phyloP scores from a whole-genome alignment of 768 basidiomycete species.

The Termitomyces eurrhizus region DNA sequence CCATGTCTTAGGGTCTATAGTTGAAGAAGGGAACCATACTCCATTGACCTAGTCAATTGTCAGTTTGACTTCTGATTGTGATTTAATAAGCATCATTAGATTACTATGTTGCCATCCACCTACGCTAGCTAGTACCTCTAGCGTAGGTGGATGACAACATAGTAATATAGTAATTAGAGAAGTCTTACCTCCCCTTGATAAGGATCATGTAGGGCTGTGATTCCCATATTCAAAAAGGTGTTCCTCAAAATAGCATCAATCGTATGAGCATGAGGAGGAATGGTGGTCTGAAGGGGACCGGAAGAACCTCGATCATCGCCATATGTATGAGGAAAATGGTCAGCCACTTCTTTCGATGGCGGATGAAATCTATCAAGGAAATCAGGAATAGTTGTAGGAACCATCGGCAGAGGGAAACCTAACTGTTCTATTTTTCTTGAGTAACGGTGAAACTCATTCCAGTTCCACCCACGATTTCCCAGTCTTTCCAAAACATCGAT shows the following conservation, averaged over 20 bases:
- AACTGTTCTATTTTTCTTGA: conserved; percentile 35
- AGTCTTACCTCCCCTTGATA: conserved; percentile 25
- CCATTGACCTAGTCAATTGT: conserved; percentile 19
- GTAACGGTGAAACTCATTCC: conserved; percentile 37
- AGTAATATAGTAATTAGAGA: neutral
- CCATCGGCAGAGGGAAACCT: neutral
- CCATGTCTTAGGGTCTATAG: conserved; percentile 23
- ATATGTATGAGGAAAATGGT: conserved; percentile 25
- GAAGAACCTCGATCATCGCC: conserved; percentile 20
- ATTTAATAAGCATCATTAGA: neutral
- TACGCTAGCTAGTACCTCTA: too few species aligned
- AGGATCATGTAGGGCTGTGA: conserved; percentile 23
- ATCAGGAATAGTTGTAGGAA: neutral
- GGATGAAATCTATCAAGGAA: conserved; percentile 21
- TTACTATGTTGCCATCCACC: too few species aligned
- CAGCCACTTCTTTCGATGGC: conserved; percentile 22
- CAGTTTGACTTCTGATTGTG: neutral
- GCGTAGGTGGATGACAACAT: too few species aligned
- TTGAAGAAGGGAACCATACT: conserved; percentile 12
- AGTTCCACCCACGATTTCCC: conserved; percentile 58
- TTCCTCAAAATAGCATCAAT: conserved; percentile 22
- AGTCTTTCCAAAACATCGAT: conserved; percentile 38
- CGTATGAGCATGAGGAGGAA: conserved; percentile 23
- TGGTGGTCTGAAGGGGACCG: conserved; percentile 27
- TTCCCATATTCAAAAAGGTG: conserved; percentile 22